Base-by-base conservation (phyloP, 495 filamentous ascomycete species). In the Hypoxylon intermedium region DNA sequence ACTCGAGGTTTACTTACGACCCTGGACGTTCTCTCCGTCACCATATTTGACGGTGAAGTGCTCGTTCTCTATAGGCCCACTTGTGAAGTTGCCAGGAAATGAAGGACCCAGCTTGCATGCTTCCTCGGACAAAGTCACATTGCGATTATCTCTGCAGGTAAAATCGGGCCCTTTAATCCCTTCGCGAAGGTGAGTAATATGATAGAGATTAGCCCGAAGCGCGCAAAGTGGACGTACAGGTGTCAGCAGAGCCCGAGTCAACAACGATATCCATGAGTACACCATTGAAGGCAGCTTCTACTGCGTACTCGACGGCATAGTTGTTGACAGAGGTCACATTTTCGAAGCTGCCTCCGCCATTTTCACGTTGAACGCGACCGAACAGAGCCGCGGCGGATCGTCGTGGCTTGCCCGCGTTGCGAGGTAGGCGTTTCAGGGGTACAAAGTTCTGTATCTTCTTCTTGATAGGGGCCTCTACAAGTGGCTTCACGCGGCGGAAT, bases 241-340 rank as follows among this genome's bases (percentile, higher is more conserved):
- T 86, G 62, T 90, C 87, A 37, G 79, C 80, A 72, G 82, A 86
- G 13, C 86, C 85, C 2, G 85, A 89, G 67, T 89, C 87, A 45
- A 90, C 70, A 0, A 87, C 69, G 11, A 87, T 34, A 18, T 47
- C 37, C 49, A 73, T 47, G 0, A 55, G 58, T 6, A 51, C 48
- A 6, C 63, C 65, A 33, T 70, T 63, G 66, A 72, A 77, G 26
- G 38, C n/a, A 0, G 66, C 72, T 9, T 68, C 31, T n/a, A 65
- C 64, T 21, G 73, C 65, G 33, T 78, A 79, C 48, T 77, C 70
- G 0, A 71, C 74, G 43, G 74, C 76, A 34, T 67, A 77, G 16
- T 67, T 66, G 16, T 63, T 73, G 6, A 73, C 66, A 0, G 69
- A 30, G 5, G 74, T 71, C 11, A 79, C 60, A 63, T 79, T 79